Evolutionary conservation across 495 filamentous ascomycete genomes (phyloP).

Genomic region (Penicillium maclennaniae): DNA sequence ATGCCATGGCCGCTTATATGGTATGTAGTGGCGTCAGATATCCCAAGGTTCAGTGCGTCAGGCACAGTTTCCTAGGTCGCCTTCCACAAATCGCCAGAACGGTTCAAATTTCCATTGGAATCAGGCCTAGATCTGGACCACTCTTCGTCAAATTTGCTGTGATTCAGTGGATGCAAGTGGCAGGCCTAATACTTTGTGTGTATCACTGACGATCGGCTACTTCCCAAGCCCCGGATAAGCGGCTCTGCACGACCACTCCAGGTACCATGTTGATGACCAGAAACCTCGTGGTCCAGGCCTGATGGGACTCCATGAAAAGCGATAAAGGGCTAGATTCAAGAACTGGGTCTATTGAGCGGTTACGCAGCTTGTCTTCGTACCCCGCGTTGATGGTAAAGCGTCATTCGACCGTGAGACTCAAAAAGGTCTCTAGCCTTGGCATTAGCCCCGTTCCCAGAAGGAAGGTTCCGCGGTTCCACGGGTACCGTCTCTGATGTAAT

Average conservation of each 20-base stretch:
- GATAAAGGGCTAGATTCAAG: not conserved
- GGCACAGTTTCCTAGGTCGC: not conserved
- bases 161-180: not conserved
- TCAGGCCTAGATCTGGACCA: not conserved
- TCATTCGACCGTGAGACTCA: not conserved
- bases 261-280: not conserved
- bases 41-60: not conserved
- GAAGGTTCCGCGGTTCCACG: conserved; percentile 8
- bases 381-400: not conserved
- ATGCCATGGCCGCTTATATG: not conserved
- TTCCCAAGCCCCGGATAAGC: not conserved
- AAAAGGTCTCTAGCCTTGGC: not conserved
- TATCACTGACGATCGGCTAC: not conserved
- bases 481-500: conserved; percentile 4
- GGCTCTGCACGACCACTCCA: not conserved
- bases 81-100: not conserved
- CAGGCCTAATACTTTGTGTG: not conserved
- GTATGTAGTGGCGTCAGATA: not conserved
- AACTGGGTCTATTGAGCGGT: not conserved
- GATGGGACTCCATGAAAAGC: not conserved
- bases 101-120: not conserved
- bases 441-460: conserved; percentile 8
- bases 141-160: not conserved
- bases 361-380: conserved; percentile 2
- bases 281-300: not conserved